Evolutionary conservation across 805 yeast species (phyloP).

Genomic region (Saccharomycopsis fodiens): DNA sequence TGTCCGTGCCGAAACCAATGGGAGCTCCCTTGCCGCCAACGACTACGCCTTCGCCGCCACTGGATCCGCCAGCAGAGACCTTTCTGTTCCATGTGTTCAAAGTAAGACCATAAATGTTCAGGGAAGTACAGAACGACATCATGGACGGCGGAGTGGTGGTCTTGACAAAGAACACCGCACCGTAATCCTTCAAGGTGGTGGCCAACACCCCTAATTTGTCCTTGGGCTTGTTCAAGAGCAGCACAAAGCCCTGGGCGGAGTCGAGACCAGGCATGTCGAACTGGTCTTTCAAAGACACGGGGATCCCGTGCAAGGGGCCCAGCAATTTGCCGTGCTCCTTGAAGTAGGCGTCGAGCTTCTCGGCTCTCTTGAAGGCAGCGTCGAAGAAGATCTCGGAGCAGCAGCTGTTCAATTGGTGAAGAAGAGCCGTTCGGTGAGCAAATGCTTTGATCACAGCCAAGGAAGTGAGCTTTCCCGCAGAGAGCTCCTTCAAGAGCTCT

Average conservation of each 20-base stretch:
- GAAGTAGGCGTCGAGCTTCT: conserved; percentile 44
- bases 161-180: conserved; percentile 58
- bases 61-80: conserved; percentile 63
- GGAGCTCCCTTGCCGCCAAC: conserved; percentile 54
- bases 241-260: conserved; percentile 41
- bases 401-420: conserved; percentile 44
- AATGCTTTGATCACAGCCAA: conserved; percentile 45
- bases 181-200: conserved; percentile 23
- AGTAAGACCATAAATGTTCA: conserved; percentile 52
- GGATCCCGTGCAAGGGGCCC: conserved; percentile 64
- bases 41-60: conserved; percentile 66
- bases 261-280: conserved; percentile 37
- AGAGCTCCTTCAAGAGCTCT: conserved; percentile 2
- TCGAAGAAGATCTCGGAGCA: conserved; percentile 38
- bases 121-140: conserved; percentile 61
- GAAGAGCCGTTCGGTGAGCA: conserved; percentile 50
- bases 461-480: conserved; percentile 33
- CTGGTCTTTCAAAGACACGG: conserved; percentile 49
- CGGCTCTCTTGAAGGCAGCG: conserved; percentile 51
- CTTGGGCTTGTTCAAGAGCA: conserved; percentile 7
- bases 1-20: conserved; percentile 61
- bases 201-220: conserved; percentile 9
- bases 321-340: conserved; percentile 38
- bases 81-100: conserved; percentile 50
- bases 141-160: conserved; percentile 63